phyloP scores from a whole-genome alignment of 139 green algal species.

The Zygnema circumcarinatum region DNA sequence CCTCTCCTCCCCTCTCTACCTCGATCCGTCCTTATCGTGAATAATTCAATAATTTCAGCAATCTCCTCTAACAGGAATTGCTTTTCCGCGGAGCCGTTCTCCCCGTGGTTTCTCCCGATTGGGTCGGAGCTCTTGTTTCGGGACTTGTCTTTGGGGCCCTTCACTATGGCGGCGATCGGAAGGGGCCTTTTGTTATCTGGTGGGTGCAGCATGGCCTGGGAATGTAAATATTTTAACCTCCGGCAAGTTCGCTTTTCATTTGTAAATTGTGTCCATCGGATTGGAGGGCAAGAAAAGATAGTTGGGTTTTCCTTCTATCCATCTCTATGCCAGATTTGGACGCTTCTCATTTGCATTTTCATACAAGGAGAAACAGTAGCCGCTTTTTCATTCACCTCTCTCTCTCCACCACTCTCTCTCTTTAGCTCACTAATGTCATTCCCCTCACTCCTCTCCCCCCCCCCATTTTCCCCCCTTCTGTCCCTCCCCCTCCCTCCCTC shows the following conservation, averaged over 20 bases:
- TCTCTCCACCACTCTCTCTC: too few relatives aligned
- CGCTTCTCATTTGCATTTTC: neutral
- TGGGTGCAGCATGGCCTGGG: neutral
- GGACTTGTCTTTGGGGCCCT: conserved; percentile 49
- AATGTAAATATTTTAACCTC: conserved; percentile 1
- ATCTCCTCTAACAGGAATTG: conserved; percentile 33
- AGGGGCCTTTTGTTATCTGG: conserved; percentile 50
- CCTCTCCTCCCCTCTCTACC: neutral
- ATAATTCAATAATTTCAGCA: neutral
- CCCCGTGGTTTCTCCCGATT: conserved; percentile 37
- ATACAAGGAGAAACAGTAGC: too few relatives aligned
- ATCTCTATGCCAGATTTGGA: neutral
- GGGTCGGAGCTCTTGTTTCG: conserved; percentile 24
- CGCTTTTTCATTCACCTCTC: too few relatives aligned
- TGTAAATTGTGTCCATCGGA: neutral
- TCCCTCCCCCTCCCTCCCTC: too few relatives aligned
- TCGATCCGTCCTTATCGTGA: neutral
- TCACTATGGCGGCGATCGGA: conserved; percentile 30
- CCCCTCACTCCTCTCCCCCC: too few relatives aligned
- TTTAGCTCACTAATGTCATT: too few relatives aligned
- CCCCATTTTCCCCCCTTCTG: too few relatives aligned
- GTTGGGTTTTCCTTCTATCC: neutral
- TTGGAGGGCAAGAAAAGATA: too few relatives aligned
- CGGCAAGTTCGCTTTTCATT: neutral
- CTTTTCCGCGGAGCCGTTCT: conserved; percentile 49